A percentile compares a stretch with the other conserved stretches of the same genome.
phyloP scores from a whole-genome alignment of 75 land plant genomes.

The Cunninghamia lanceolata region DNA sequence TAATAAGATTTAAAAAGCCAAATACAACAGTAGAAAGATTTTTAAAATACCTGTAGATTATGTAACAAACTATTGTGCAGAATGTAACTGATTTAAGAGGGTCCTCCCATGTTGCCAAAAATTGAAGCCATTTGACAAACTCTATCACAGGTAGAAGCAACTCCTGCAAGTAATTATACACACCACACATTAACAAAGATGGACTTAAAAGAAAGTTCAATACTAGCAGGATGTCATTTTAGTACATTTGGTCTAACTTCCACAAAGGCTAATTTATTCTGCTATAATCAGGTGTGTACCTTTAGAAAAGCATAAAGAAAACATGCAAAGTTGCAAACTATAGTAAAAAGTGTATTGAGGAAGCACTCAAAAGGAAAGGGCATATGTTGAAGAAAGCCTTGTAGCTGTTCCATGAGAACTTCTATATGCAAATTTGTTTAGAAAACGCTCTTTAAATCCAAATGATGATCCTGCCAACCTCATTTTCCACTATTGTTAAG shows the following conservation, averaged over 20 bases:
- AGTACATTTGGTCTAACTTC: background rate
- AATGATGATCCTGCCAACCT: no score
- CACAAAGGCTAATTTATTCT: background rate
- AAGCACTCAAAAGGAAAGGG: background rate
- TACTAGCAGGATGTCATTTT: background rate
- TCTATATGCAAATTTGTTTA: no score
- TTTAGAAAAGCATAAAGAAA: background rate
- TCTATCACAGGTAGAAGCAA: slow-evolving; percentile 56
- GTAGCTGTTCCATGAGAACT: no score
- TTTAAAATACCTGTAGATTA: slow-evolving; percentile 61
- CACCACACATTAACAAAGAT: background rate
- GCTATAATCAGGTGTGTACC: background rate
- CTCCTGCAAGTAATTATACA: slow-evolving; percentile 53
- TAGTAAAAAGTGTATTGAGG: background rate
- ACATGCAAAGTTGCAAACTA: background rate
- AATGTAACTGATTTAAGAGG: slow-evolving; percentile 66
- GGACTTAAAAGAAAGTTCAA: background rate
- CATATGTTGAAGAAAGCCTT: background rate
- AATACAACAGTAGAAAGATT: background rate
- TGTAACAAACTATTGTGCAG: slow-evolving; percentile 46
- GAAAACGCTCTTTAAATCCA: no score
- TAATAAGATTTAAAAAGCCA: background rate
- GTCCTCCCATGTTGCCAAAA: slow-evolving; percentile 73
- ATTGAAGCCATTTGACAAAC: slow-evolving; percentile 47
- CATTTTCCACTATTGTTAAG: no score